phyloP scores from a whole-genome alignment of 1,284 basidiomycete species.

The Stygiomarasmius scandens region DNA sequence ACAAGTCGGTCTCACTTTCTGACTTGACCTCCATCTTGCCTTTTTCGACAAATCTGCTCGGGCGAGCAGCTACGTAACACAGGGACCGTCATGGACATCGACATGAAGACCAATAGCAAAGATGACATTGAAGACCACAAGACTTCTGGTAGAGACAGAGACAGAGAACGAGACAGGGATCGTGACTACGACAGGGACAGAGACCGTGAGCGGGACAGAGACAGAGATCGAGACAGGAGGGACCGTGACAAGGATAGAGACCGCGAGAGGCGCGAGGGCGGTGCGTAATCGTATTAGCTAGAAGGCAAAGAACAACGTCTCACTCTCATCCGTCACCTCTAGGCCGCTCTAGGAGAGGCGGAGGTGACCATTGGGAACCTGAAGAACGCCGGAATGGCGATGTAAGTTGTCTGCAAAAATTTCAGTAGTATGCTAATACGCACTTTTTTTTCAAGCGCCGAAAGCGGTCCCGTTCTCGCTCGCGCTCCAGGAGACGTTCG shows the following conservation, averaged over 20 bases:
- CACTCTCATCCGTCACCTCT: conserved; percentile 39
- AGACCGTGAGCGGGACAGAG: conserved; percentile 45
- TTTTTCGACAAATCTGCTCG: background rate
- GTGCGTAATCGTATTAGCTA: conserved; percentile 41
- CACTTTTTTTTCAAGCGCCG: conserved; percentile 41
- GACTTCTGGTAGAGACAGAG: conserved; percentile 25
- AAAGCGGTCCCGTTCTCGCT: conserved; percentile 55
- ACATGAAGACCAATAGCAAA: conserved; percentile 65
- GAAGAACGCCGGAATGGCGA: conserved; percentile 67
- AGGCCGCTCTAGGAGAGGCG: conserved; percentile 41
- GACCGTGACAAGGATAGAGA: conserved; percentile 45
- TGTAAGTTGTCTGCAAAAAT: conserved; percentile 39
- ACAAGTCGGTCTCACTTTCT: background rate
- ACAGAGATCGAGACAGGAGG: conserved; percentile 45
- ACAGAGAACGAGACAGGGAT: conserved; percentile 27
- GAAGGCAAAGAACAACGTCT: conserved; percentile 2
- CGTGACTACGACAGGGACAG: conserved; percentile 35
- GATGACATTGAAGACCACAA: conserved; percentile 64
- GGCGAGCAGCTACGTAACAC: background rate
- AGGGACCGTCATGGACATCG: conserved; percentile 62
- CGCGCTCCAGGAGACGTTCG: conserved; percentile 69
- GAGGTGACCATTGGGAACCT: conserved; percentile 78
- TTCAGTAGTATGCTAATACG: conserved; percentile 8
- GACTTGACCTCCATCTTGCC: background rate
- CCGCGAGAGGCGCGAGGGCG: conserved; percentile 56